A percentile compares a stretch with the other conserved stretches of the same genome.
Evolutionary conservation across 2,329 filamentous ascomycete genomes (phyloP).

Genomic region (Fusarium annulatum): DNA sequence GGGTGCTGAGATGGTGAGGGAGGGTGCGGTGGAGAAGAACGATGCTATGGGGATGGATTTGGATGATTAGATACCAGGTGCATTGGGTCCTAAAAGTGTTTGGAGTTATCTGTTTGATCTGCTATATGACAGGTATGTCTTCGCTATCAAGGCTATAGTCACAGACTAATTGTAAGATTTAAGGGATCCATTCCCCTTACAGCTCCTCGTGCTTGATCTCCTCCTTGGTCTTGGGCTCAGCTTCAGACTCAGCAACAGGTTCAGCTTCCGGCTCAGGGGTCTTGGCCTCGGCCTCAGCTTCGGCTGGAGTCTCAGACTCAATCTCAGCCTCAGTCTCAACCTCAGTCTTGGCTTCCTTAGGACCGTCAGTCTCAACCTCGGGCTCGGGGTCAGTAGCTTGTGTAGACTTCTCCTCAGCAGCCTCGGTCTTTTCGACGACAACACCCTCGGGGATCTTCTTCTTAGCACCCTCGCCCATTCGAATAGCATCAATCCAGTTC

Average conservation of each 20-base stretch:
- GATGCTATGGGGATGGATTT: constrained; percentile 63
- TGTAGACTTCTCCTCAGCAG: constrained; percentile 17
- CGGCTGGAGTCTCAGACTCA: constrained; percentile 23
- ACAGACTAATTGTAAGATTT: constrained; percentile 36
- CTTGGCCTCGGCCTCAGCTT: constrained; percentile 26
- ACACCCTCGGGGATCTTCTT: constrained; percentile 75
- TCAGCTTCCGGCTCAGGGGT: constrained; percentile 38
- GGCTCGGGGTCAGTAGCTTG: constrained; percentile 44
- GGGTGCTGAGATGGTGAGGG: constrained; percentile 71
- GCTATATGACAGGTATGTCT: constrained; percentile 38
- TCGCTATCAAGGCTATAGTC: constrained; percentile 26
- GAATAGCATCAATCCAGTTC: constrained; percentile 89
- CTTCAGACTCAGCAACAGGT: constrained; percentile 34
- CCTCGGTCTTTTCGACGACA: constrained; percentile 52
- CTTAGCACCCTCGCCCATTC: constrained; percentile 87
- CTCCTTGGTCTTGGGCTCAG: constrained; percentile 46
- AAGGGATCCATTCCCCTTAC: constrained; percentile 45
- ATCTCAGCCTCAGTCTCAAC: constrained; percentile 36
- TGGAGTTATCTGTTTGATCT: constrained; percentile 40
- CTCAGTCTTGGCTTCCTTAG: constrained; percentile 40
- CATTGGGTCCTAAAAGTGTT: constrained; percentile 22
- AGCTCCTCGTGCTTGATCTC: constrained; percentile 61
- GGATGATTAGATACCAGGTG: constrained; percentile 50
- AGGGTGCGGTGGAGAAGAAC: constrained; percentile 62
- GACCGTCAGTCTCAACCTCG: constrained; percentile 39